Conservation (phyloP, 164 flowering plant genomes). For the Macadamia integrifolia region DNA sequence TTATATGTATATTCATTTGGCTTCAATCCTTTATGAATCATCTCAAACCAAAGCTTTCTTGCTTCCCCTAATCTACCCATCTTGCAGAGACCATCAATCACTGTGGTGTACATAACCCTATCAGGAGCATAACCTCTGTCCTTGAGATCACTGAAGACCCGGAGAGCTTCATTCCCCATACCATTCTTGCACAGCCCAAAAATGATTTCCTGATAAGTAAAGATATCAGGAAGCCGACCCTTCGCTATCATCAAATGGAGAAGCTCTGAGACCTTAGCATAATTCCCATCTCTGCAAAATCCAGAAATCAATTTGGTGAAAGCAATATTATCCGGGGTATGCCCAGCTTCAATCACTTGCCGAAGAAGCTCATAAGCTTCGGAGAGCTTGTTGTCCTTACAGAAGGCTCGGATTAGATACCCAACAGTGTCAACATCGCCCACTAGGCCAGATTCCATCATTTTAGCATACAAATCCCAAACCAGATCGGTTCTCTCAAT, state of each 20-base stretch:
- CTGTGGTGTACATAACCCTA: constrained; percentile 48
- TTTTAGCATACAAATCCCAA: constrained; percentile 46
- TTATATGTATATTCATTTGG: constrained; percentile 61
- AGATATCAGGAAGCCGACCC: constrained; percentile 35
- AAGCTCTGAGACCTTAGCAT: constrained; percentile 37
- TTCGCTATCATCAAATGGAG: constrained; percentile 63
- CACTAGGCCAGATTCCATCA: constrained; percentile 39
- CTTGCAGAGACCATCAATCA: constrained; percentile 60
- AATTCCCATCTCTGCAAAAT: constrained; percentile 27
- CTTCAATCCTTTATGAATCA: constrained; percentile 43
- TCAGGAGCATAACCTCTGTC: constrained; percentile 62
- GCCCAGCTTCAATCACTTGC: constrained; percentile 41
- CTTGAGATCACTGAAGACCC: constrained; percentile 53
- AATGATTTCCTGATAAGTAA: constrained; percentile 53
- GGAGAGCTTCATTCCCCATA: constrained; percentile 36
- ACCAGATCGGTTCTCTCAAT: constrained; percentile 43
- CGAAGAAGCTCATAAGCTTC: constrained; percentile 52
- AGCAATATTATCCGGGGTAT: constrained; percentile 31
- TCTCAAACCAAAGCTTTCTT: constrained; percentile 54
- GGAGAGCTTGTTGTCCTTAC: constrained; percentile 29
- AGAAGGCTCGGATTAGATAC: constrained; percentile 48
- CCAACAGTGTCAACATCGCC: constrained; percentile 44
- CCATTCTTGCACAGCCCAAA: constrained; percentile 40
- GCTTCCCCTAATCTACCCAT: constrained; percentile 41
- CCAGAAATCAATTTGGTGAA: constrained; percentile 47